Percentiles rank a stretch among this genome's conserved stretches.
Conservation (phyloP, 495 filamentous ascomycete genomes). For the Penicillium antarcticum region DNA sequence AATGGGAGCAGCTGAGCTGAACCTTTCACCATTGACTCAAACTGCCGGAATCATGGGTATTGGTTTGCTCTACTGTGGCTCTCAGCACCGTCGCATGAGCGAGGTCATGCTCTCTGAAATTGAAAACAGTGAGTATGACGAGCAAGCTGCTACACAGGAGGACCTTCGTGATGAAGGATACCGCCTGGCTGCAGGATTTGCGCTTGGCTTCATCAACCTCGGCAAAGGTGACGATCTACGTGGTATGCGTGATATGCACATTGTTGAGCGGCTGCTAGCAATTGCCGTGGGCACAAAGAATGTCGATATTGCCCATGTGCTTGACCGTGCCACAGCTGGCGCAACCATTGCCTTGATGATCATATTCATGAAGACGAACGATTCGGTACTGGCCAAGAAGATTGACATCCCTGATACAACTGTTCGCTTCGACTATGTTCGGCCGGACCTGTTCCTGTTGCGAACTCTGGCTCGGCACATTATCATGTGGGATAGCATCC, state of each 20-base stretch:
- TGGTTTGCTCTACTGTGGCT: slow-evolving; percentile 88
- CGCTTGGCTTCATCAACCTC: slow-evolving; percentile 91
- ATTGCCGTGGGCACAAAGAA: slow-evolving; percentile 84
- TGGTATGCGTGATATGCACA: slow-evolving; percentile 89
- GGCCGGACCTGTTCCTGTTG: slow-evolving; percentile 88
- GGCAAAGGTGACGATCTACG: slow-evolving; percentile 83
- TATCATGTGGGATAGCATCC: slow-evolving; percentile 88
- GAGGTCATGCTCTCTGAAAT: slow-evolving; percentile 98
- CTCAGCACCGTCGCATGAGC: slow-evolving; percentile 96
- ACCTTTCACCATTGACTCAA: slow-evolving; percentile 89
- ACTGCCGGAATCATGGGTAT: slow-evolving; percentile 98
- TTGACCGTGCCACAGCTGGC: slow-evolving; percentile 88
- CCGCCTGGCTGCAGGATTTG: slow-evolving; percentile 87
- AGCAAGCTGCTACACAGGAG: slow-evolving; percentile 57
- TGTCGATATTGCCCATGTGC: slow-evolving; percentile 81
- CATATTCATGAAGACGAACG: slow-evolving; percentile 96
- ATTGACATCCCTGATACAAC: slow-evolving; percentile 88
- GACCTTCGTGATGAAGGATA: slow-evolving; percentile 92
- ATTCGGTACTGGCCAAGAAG: slow-evolving; percentile 83
- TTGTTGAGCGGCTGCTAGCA: slow-evolving; percentile 80
- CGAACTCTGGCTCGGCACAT: slow-evolving; percentile 87
- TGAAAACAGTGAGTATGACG: slow-evolving; percentile 74
- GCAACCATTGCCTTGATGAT: slow-evolving; percentile 87
- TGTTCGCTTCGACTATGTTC: slow-evolving; percentile 89
- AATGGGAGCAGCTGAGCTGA: slow-evolving; percentile 85